These are phyloP conservation scores for Blastomyces gilchristii DNA, from an alignment of 2,329 filamentous ascomycete species.

Conservation along the genomic window DNA sequence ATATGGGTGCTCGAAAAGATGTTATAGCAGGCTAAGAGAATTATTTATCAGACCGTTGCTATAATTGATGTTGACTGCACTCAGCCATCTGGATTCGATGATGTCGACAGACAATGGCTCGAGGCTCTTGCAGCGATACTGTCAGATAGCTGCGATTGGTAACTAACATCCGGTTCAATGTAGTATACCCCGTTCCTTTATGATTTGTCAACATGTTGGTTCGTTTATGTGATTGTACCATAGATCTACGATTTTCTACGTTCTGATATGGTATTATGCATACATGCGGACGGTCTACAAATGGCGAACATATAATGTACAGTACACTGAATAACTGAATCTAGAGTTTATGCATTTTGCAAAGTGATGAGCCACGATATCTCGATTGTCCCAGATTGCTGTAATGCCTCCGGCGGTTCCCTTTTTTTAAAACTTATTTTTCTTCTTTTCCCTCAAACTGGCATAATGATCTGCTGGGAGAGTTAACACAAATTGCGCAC, in stretches of 20 bases:
- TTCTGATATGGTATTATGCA: background rate
- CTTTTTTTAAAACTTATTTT: background rate
- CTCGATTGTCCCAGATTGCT: too few relatives aligned
- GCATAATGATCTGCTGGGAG: background rate
- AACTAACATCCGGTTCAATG: background rate
- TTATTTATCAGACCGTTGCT: slow-evolving; percentile 32
- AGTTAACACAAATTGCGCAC: background rate
- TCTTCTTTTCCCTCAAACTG: background rate
- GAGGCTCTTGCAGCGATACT: slow-evolving; percentile 34
- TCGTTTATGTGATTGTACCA: background rate
- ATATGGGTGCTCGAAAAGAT: background rate
- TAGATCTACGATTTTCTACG: background rate
- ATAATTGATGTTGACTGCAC: slow-evolving; percentile 42
- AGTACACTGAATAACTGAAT: too few relatives aligned
- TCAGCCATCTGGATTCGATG: slow-evolving; percentile 35
- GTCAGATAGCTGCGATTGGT: slow-evolving; percentile 35
- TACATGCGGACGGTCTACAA: background rate
- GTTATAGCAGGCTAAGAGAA: background rate
- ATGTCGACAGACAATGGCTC: slow-evolving; percentile 34
- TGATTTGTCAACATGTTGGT: background rate
- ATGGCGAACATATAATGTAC: background rate
- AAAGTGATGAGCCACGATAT: too few relatives aligned
- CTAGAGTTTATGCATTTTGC: too few relatives aligned
- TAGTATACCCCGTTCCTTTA: background rate
- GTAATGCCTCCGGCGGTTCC: too few relatives aligned